Evolutionary conservation across 2,329 filamentous ascomycete species (phyloP).

Genomic region (Hypoxylon sp.): DNA sequence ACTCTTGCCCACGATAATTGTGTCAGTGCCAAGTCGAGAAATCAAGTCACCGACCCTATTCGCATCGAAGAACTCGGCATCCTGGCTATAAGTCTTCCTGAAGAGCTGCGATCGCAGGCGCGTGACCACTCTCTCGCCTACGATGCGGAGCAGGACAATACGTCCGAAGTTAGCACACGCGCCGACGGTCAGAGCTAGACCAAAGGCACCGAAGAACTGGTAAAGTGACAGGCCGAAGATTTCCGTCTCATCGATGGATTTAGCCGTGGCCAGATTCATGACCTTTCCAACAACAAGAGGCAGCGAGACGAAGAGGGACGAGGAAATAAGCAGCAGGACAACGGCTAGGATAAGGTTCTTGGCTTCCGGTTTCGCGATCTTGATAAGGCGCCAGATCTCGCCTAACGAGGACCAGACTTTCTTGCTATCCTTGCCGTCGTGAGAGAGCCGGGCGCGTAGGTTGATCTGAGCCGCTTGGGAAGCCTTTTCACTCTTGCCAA

Average conservation of each 20-base stretch:
- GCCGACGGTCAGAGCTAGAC: slow-evolving; percentile 81
- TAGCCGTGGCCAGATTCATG: slow-evolving; percentile 86
- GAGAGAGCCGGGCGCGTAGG: slow-evolving; percentile 87
- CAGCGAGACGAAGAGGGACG: slow-evolving; percentile 93
- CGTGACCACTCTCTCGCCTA: slow-evolving; percentile 94
- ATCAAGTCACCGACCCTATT: slow-evolving; percentile 97
- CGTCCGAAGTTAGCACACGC: slow-evolving; percentile 93
- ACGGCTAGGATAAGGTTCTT: slow-evolving; percentile 85
- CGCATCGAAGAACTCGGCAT: slow-evolving; percentile 98
- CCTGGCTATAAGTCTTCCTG: slow-evolving; percentile 92
- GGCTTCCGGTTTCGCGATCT: slow-evolving; percentile 88
- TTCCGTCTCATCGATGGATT: slow-evolving; percentile 73
- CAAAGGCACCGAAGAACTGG: slow-evolving; percentile 90
- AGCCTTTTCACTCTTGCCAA: slow-evolving; percentile 85
- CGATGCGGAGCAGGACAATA: slow-evolving; percentile 92
- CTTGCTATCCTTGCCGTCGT: slow-evolving; percentile 76
- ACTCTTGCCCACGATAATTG: slow-evolving; percentile 97
- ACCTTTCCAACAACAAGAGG: slow-evolving; percentile 98
- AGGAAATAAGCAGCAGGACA: slow-evolving; percentile 88
- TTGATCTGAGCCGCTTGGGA: slow-evolving; percentile 91
- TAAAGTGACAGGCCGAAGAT: slow-evolving; percentile 88
- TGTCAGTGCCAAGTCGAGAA: slow-evolving; percentile 94
- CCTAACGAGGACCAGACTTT: slow-evolving; percentile 73
- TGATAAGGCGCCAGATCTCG: slow-evolving; percentile 90
- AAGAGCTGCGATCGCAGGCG: slow-evolving; percentile 91